Evolutionary conservation across 2,329 filamentous ascomycete species (phyloP).

Genomic region (Diaporthe citrichinensis): DNA sequence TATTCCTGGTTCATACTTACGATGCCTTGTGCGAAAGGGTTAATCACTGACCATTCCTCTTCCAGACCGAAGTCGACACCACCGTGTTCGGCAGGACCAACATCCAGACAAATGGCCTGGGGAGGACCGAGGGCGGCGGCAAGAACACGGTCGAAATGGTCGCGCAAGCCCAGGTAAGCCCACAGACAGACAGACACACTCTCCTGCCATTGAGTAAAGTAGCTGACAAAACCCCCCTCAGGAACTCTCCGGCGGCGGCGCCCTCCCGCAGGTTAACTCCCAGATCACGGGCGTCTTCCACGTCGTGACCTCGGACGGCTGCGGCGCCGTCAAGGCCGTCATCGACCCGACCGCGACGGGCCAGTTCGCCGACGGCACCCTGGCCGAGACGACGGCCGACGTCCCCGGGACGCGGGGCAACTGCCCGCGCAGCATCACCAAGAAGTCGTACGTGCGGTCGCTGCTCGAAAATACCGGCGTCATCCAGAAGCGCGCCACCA

Average conservation of each 20-base stretch:
- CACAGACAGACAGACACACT: no score
- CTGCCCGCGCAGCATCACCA: slow-evolving; percentile 37
- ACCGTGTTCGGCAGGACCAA: slow-evolving; percentile 47
- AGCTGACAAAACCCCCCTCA: slow-evolving; percentile 40
- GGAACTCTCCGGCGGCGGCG: slow-evolving; percentile 54
- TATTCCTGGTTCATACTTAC: accelerated
- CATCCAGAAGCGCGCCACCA: slow-evolving; percentile 41
- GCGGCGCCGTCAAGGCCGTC: slow-evolving; percentile 56
- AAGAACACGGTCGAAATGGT: slow-evolving; percentile 54
- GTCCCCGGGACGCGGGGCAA: slow-evolving; percentile 42
- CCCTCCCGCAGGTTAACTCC: slow-evolving; percentile 56
- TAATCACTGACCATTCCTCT: neutral
- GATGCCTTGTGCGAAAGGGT: neutral
- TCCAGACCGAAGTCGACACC: slow-evolving; percentile 51
- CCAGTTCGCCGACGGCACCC: slow-evolving; percentile 40
- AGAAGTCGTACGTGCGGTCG: slow-evolving; percentile 29
- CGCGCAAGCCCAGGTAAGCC: slow-evolving; percentile 42
- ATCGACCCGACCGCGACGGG: slow-evolving; percentile 54
- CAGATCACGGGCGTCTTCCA: slow-evolving; percentile 54
- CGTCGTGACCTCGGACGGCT: slow-evolving; percentile 59
- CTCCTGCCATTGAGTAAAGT: no score
- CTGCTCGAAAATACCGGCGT: slow-evolving; percentile 38
- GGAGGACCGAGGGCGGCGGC: slow-evolving; percentile 53
- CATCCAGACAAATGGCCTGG: slow-evolving; percentile 56
- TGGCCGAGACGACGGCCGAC: slow-evolving; percentile 41